These are phyloP conservation scores for Colletotrichum coccodes DNA, from an alignment of 2,329 filamentous ascomycete species.

Conservation along the genomic window DNA sequence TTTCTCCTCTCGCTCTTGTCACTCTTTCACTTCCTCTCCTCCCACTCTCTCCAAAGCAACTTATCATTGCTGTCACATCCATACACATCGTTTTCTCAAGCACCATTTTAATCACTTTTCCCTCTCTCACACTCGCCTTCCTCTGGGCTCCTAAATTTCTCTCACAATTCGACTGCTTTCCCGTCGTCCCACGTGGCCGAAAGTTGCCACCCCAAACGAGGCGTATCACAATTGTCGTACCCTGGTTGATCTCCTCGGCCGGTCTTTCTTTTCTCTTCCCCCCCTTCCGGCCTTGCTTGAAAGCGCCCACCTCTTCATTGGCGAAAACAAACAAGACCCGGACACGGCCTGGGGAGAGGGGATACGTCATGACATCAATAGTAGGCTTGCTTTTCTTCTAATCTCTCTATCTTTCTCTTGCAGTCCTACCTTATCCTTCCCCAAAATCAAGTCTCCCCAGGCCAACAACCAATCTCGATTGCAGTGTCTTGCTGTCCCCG, in stretches of 20 bases:
- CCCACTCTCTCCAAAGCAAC: not conserved
- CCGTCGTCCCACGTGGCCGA: constrained; percentile 5
- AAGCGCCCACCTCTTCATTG: constrained; percentile 23
- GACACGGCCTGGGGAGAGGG: constrained; percentile 26
- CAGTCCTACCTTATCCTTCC: not conserved
- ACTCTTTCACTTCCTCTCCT: constrained; percentile 8
- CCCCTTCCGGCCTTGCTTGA: constrained; percentile 11
- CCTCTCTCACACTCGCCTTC: not conserved
- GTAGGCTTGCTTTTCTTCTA: constrained; percentile 37
- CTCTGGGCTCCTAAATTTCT: not conserved
- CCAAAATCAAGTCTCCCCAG: not conserved
- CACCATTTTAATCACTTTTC: not conserved
- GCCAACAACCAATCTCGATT: constrained; percentile 29
- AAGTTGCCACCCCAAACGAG: not conserved
- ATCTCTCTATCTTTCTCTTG: not conserved
- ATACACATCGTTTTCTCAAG: constrained; percentile 12
- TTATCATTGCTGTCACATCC: constrained; percentile 23
- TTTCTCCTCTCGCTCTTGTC: not conserved
- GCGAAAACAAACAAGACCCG: constrained; percentile 32
- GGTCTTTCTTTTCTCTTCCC: constrained; percentile 21
- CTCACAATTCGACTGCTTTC: not conserved
- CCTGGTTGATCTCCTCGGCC: not conserved
- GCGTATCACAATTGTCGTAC: not conserved
- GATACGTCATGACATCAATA: constrained; percentile 45
- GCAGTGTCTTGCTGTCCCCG: constrained; percentile 21